These are phyloP conservation scores for Ophiostoma piceae DNA, from an alignment of 2,329 filamentous ascomycete genomes.

Conservation along the genomic window DNA sequence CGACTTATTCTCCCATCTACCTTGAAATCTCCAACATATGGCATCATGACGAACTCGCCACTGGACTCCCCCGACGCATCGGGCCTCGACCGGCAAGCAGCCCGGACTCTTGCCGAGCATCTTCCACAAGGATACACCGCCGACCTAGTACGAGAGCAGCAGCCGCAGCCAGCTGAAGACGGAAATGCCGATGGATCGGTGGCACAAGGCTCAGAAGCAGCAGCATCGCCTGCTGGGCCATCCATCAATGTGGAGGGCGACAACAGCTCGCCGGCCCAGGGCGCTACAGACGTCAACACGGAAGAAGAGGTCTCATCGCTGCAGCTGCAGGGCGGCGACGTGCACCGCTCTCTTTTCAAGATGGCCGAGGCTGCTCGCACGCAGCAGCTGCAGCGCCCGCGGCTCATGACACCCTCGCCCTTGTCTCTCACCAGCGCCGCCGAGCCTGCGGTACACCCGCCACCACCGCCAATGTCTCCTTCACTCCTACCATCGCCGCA, in stretches of 20 bases:
- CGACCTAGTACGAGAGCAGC: slow-evolving; percentile 28
- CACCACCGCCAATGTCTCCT: background rate
- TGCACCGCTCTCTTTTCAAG: slow-evolving; percentile 72
- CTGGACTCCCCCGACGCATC: slow-evolving; percentile 12
- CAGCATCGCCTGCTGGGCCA: background rate
- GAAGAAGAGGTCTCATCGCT: slow-evolving; percentile 44
- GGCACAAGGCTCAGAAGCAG: background rate
- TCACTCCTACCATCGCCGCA: background rate
- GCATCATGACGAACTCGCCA: slow-evolving; percentile 23
- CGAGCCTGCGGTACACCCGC: background rate
- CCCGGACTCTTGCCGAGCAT: slow-evolving; percentile 33
- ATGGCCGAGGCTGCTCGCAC: slow-evolving; percentile 52
- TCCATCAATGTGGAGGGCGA: background rate
- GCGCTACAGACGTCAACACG: background rate
- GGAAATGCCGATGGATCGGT: background rate
- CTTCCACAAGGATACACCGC: slow-evolving; percentile 36
- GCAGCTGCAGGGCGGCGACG: slow-evolving; percentile 68
- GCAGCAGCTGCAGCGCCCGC: slow-evolving; percentile 31
- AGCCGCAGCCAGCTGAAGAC: background rate
- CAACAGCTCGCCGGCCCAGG: background rate
- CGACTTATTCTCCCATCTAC: background rate
- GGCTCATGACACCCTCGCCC: slow-evolving; percentile 17
- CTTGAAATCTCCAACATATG: slow-evolving; percentile 6
- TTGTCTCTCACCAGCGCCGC: slow-evolving; percentile 12
- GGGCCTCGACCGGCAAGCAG: slow-evolving; percentile 23